Conservation (phyloP, 345 rosid genomes). For the Eutrema japonicum region DNA sequence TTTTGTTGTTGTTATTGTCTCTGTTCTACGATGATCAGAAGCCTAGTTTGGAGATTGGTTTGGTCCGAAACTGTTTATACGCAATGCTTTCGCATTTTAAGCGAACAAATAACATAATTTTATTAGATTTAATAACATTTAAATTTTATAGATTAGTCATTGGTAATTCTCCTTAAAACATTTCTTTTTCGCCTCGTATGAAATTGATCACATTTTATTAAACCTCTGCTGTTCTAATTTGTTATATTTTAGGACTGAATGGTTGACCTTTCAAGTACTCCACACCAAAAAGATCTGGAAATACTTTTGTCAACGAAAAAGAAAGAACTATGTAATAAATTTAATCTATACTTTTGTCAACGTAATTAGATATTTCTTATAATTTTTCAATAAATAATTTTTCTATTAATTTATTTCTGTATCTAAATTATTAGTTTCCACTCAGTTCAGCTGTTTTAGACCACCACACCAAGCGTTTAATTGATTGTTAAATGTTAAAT, state of each 20-base stretch:
- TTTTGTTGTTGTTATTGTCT: slow-evolving; percentile 21
- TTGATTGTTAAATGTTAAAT: slow-evolving; percentile 15
- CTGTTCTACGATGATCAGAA: slow-evolving; percentile 32
- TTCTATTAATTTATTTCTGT: not conserved
- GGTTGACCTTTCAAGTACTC: slow-evolving; percentile 1
- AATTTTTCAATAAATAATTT: not conserved
- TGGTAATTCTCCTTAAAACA: not conserved
- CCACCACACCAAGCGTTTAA: not conserved
- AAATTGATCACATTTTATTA: not conserved
- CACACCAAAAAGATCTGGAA: not conserved
- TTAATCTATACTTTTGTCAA: not conserved
- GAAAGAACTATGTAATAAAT: not conserved
- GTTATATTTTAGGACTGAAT: not conserved
- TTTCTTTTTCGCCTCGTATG: not conserved
- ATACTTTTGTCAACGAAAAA: not conserved
- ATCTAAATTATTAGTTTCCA: not conserved
- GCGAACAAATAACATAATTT: slow-evolving; percentile 9
- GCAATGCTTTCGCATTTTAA: slow-evolving; percentile 33
- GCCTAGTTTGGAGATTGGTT: slow-evolving; percentile 27
- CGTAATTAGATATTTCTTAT: not conserved
- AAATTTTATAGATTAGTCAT: slow-evolving; percentile 6
- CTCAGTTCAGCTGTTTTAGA: not conserved
- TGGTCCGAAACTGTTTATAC: slow-evolving; percentile 34
- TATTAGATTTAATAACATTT: slow-evolving; percentile 26
- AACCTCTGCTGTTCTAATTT: not conserved